A percentile compares a stretch with the other conserved stretches of the same genome.
Evolutionary conservation across 352 stramenopile genomes (phyloP).

Genomic region (Pythium vanterpoolii): DNA sequence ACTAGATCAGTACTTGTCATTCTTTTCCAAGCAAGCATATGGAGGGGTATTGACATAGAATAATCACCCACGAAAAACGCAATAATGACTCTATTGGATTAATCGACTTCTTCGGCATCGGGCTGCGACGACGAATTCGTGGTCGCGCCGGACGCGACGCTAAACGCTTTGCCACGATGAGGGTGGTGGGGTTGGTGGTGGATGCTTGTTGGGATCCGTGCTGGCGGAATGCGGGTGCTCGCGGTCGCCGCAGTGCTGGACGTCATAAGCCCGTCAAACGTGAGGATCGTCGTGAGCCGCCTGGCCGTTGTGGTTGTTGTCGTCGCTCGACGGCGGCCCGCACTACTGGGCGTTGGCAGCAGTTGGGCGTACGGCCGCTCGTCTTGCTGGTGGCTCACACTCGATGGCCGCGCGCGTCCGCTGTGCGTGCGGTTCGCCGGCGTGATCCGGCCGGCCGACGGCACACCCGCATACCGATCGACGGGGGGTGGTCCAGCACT

Average conservation of each 20-base stretch:
- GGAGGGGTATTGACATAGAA: too few relatives aligned
- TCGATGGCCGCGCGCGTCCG: slow-evolving; percentile 12
- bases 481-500: neutral
- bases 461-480: neutral
- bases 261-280: neutral
- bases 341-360: slow-evolving; percentile 1
- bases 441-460: neutral
- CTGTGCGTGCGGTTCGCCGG: slow-evolving; percentile 2
- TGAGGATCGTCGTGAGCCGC: slow-evolving; percentile 13
- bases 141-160: slow-evolving; percentile 7
- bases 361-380: slow-evolving; percentile 1
- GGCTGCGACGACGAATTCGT: slow-evolving; percentile 1
- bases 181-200: too few relatives aligned
- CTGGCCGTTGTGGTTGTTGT: slow-evolving; percentile 15
- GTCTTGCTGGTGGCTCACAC: neutral
- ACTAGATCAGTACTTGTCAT: too few relatives aligned
- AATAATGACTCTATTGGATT: neutral
- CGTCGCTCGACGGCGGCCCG: slow-evolving; percentile 11
- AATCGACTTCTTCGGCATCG: slow-evolving; percentile 7
- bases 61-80: too few relatives aligned
- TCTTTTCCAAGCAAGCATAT: too few relatives aligned
- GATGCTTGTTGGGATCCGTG: too few relatives aligned
- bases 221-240: too few relatives aligned
- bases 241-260: neutral
- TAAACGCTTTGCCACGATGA: slow-evolving; percentile 17